Percentiles rank a stretch among this genome's conserved stretches.
Conservation (phyloP, 2,329 filamentous ascomycete genomes). For the Colletotrichum somersetense region DNA sequence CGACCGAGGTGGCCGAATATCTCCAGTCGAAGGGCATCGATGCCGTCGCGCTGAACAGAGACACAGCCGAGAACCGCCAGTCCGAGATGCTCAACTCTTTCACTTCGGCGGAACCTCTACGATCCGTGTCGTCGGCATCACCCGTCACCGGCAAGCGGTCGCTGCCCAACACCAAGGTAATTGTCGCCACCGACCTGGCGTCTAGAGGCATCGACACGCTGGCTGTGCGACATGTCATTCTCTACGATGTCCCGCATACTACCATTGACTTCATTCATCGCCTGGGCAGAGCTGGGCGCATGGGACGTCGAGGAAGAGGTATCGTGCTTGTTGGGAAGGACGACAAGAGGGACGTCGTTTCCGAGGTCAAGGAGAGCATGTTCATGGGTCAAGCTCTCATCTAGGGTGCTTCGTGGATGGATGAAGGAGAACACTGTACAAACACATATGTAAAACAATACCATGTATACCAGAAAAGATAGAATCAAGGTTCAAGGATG, state of each 20-base stretch:
- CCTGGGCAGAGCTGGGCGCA: constrained; percentile 89
- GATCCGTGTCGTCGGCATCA: constrained; percentile 47
- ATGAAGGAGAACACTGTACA: constrained; percentile 12
- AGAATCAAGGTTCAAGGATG: background rate
- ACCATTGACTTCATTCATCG: constrained; percentile 99
- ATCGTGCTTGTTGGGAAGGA: constrained; percentile 91
- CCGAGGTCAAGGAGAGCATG: constrained; percentile 92
- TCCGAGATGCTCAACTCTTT: constrained; percentile 83
- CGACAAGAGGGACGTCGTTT: constrained; percentile 90
- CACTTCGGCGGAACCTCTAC: constrained; percentile 64
- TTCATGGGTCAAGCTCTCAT: constrained; percentile 84
- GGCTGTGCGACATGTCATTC: constrained; percentile 88
- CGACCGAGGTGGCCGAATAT: constrained; percentile 83
- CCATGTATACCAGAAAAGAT: constrained; percentile 17
- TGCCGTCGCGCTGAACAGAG: constrained; percentile 85
- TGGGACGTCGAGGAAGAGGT: constrained; percentile 90
- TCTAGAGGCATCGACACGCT: constrained; percentile 95
- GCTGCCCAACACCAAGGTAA: constrained; percentile 84
- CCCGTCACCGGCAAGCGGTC: constrained; percentile 58
- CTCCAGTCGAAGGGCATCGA: constrained; percentile 89
- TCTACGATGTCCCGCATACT: constrained; percentile 98
- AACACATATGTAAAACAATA: constrained; percentile 21
- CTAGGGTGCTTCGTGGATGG: constrained; percentile 51
- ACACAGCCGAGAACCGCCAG: constrained; percentile 83
- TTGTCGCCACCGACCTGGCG: constrained; percentile 94